These are phyloP conservation scores for Rhizoctonia solani DNA, from an alignment of 1,284 basidiomycete species.

Conservation along the genomic window DNA sequence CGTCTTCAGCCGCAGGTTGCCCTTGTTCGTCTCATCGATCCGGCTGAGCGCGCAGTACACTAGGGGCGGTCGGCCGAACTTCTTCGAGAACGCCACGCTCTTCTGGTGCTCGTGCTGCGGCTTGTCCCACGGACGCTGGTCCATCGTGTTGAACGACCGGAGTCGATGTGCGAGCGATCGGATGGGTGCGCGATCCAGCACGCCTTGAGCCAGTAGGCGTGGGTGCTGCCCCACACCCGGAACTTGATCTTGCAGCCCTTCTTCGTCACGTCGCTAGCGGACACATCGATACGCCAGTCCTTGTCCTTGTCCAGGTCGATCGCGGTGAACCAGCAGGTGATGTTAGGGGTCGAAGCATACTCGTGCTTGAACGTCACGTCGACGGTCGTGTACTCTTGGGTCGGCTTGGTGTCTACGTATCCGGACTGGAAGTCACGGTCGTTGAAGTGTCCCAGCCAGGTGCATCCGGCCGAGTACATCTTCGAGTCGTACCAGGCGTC, in stretches of 20 bases:
- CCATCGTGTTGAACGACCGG: slow-evolving; percentile 25
- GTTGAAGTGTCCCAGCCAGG: slow-evolving; percentile 3
- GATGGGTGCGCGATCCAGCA: slow-evolving; percentile 36
- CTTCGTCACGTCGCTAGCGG: slow-evolving; percentile 13
- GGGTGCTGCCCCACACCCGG: slow-evolving; percentile 26
- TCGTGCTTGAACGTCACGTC: slow-evolving; percentile 33
- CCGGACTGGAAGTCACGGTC: background rate
- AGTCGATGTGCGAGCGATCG: slow-evolving; percentile 25
- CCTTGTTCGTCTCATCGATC: slow-evolving; percentile 8
- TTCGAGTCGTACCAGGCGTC: slow-evolving; percentile 31
- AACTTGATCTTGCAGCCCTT: slow-evolving; percentile 33
- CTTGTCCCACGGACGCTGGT: background rate
- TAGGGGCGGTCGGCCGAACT: slow-evolving; percentile 6
- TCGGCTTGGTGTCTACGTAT: background rate
- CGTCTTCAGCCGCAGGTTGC: slow-evolving; percentile 26
- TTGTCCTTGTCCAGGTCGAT: slow-evolving; percentile 8
- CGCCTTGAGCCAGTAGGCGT: background rate
- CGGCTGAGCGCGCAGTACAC: slow-evolving; percentile 32
- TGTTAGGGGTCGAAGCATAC: slow-evolving; percentile 27
- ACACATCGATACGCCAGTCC: slow-evolving; percentile 7
- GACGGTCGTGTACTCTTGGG: background rate
- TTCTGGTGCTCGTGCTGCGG: background rate
- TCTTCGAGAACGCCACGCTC: slow-evolving; percentile 17
- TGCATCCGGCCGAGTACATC: slow-evolving; percentile 30
- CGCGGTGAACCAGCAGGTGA: slow-evolving; percentile 23